Evolutionary conservation across 1,284 basidiomycete species (phyloP), one percentile per base, ranked within the genome.

Genomic region (Baeospora myosura): DNA sequence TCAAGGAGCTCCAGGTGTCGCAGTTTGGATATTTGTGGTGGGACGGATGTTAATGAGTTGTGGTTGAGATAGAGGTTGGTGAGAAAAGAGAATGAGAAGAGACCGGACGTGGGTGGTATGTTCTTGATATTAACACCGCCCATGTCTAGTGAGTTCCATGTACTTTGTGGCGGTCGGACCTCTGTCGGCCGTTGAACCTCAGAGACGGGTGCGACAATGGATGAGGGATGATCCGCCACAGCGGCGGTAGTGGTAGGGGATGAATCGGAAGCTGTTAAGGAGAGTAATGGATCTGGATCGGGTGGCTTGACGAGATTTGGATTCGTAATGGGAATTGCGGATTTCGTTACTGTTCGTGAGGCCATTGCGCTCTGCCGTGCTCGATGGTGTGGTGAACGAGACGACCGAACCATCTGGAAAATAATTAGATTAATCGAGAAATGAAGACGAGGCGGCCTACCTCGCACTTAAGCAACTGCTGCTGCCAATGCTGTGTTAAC

Each of bases 1-100:
- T 99, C 96, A 35, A 99, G 78, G 12, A 95, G 69, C 48, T 92
- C 88, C 35, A 99, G 74, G 56, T 94, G 86, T 32, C 81, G 80
- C 44, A 99, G 77, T 53, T 79, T 81, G 41, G 87, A 72, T 50
- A 99, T 91, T 60, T 88, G 79, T 7, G 88, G 75, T 3, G 95
- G 92, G 36, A 99, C 68, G 51, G 75, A 64, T 12, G 82, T 72
- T 43, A 99, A 76, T 25, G 81, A 72, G 58, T 99, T 99, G 71
- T 98, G 95, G 57, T 98, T 98, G 64, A 99, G 88, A 65, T 96
- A 98, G 42, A 99, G 80, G 49, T 86, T 89, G 48, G 88, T 89
- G 49, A 99, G 81, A 69, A 91, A 92, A 12, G 76, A 76, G 70
- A 97, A 98, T n/a, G 81, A 73, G 69, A 98, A 98, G 25, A 96